Evolutionary conservation across 225 moss, liverwort and hornwort genomes (phyloP).

Genomic region (Climacium dendroides): DNA sequence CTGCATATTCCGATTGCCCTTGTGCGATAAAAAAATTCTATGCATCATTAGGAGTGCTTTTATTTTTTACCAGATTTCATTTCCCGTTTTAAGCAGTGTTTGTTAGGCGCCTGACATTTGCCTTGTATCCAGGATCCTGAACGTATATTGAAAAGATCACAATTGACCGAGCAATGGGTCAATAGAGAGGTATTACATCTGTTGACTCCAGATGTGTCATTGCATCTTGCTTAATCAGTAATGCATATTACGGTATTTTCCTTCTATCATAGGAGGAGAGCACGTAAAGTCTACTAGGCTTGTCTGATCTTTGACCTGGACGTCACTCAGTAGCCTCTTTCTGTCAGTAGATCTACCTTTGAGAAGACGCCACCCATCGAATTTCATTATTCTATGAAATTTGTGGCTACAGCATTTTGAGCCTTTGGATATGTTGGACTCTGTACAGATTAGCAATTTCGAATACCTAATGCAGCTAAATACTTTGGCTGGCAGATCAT

Average conservation of each 20-base stretch:
- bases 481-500: slow-evolving; percentile 90
- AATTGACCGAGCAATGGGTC: slow-evolving; percentile 79
- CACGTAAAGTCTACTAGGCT: not conserved
- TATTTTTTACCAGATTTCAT: not conserved
- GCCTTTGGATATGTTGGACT: not conserved
- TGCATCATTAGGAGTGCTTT: not conserved
- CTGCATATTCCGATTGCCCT: not conserved
- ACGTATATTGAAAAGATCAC: slow-evolving; percentile 78
- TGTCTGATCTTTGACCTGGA: not conserved
- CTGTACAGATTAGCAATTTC: slow-evolving; percentile 90
- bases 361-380: not conserved
- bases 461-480: slow-evolving; percentile 97
- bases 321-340: not conserved
- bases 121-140: slow-evolving; percentile 68
- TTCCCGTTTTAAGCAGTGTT: not conserved
- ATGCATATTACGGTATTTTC: not conserved
- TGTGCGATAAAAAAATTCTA: not conserved
- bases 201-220: not conserved
- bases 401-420: not conserved
- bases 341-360: not conserved
- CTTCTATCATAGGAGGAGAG: not conserved
- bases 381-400: not conserved
- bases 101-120: not conserved
- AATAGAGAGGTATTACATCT: slow-evolving; percentile 64
- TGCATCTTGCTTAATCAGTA: not conserved